These are phyloP conservation scores for Kwoniella pini DNA, from an alignment of 768 basidiomycete genomes.

Conservation along the genomic window DNA sequence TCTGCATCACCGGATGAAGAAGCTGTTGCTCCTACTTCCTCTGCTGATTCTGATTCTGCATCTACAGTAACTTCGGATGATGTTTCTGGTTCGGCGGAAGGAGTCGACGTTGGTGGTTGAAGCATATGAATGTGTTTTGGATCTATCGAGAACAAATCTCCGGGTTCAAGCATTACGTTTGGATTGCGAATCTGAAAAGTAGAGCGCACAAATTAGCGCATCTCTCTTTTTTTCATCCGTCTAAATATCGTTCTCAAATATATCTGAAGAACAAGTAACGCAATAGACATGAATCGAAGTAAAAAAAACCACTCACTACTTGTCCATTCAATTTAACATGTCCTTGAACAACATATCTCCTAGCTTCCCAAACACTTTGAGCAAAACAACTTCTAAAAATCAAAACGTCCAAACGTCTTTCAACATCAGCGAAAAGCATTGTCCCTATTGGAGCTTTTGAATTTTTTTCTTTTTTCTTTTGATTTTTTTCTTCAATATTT, in stretches of 20 bases:
- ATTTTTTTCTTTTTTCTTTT: conserved; percentile 61
- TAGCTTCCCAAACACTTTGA: conserved; percentile 84
- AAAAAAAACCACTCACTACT: conserved; percentile 62
- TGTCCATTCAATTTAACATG: conserved; percentile 85
- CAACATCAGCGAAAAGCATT: conserved; percentile 93
- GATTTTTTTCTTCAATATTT: conserved; percentile 58
- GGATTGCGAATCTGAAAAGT: conserved; percentile 70
- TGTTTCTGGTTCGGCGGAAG: background rate
- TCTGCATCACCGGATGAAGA: conserved; percentile 38
- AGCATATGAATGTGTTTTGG: conserved; percentile 77
- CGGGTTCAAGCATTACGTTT: conserved; percentile 84
- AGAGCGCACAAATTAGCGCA: too few species aligned
- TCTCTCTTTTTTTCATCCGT: too few species aligned
- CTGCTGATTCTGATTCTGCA: conserved; percentile 25
- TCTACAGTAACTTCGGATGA: too few species aligned
- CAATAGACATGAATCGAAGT: background rate
- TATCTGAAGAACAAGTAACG: too few species aligned
- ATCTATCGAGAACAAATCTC: conserved; percentile 90
- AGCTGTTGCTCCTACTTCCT: conserved; percentile 22
- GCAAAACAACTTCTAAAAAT: conserved; percentile 87
- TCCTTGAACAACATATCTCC: conserved; percentile 80
- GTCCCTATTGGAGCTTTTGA: conserved; percentile 87
- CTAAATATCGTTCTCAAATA: too few species aligned
- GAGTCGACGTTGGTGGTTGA: conserved; percentile 23
- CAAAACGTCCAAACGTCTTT: conserved; percentile 88